These are phyloP conservation scores for Quercus wislizeni DNA, from an alignment of 306 rosid genomes.

Conservation along the genomic window DNA sequence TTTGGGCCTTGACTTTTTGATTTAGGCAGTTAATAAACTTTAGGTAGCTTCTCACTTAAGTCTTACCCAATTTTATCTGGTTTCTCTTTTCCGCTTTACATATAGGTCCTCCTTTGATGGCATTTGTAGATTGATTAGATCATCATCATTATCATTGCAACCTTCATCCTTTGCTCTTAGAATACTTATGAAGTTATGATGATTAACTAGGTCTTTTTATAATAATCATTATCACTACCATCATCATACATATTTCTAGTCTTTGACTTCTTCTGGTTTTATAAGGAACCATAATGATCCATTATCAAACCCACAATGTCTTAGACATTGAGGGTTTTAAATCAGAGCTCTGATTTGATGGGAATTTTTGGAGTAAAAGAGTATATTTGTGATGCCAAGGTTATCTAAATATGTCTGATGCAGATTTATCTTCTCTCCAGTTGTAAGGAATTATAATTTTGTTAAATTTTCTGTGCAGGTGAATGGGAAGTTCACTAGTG, in stretches of 20 bases:
- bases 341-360: not conserved
- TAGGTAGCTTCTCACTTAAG: not conserved
- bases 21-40: not conserved
- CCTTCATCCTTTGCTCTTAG: not conserved
- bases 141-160: slow-evolving; percentile 2
- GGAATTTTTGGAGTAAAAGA: not conserved
- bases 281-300: not conserved
- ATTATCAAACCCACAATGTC: not conserved
- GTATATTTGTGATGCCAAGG: not conserved
- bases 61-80: not conserved
- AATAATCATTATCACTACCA: not conserved
- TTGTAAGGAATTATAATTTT: slow-evolving; percentile 11
- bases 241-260: not conserved
- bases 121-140: not conserved
- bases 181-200: not conserved
- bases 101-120: not conserved
- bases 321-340: not conserved
- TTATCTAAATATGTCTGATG: not conserved
- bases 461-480: slow-evolving; percentile 51
- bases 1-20: slow-evolving; percentile 8
- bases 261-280: not conserved
- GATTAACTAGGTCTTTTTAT: not conserved
- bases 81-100: not conserved
- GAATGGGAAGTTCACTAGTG: slow-evolving; percentile 78
- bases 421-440: not conserved